Percentiles rank a stretch among this genome's conserved stretches.
Evolutionary conservation across 2,329 filamentous ascomycete genomes (phyloP).

Genomic region (Beauveria rudraprayagi): DNA sequence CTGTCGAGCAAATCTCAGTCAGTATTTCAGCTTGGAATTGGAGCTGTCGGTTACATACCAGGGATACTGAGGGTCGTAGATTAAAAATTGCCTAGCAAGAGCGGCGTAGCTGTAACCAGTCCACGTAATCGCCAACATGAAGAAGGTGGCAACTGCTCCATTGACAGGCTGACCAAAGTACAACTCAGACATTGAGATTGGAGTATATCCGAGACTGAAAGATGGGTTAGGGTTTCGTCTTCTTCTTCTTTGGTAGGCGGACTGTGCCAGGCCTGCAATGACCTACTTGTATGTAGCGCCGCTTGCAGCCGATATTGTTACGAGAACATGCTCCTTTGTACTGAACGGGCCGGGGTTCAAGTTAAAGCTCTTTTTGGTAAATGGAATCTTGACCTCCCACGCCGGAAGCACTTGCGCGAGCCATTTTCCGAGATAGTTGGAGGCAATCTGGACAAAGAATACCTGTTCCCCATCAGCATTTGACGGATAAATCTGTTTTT

Average conservation of each 20-base stretch:
- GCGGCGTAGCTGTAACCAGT: conserved; percentile 52
- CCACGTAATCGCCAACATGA: conserved; percentile 51
- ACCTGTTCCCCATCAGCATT: neutral
- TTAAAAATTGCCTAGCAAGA: conserved; percentile 46
- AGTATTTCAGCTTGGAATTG: neutral
- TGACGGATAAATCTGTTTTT: no score
- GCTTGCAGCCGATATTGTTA: conserved; percentile 45
- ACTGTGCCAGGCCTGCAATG: no score
- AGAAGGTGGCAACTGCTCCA: conserved; percentile 46
- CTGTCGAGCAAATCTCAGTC: neutral
- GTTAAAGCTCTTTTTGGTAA: conserved; percentile 40
- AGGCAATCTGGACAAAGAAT: conserved; percentile 54
- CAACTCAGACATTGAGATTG: conserved; percentile 46
- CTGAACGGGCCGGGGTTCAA: conserved; percentile 50
- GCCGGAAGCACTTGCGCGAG: conserved; percentile 42
- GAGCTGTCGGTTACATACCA: conserved; percentile 15
- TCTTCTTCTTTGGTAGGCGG: no score
- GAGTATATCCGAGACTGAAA: conserved; percentile 33
- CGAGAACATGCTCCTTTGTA: conserved; percentile 49
- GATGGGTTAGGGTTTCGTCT: no score
- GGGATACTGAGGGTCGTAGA: conserved; percentile 46
- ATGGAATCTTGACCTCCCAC: conserved; percentile 37
- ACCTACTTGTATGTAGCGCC: conserved; percentile 40
- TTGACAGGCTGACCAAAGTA: conserved; percentile 47
- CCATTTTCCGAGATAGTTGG: conserved; percentile 46